Conservation (phyloP, 495 filamentous ascomycete species). For the Beverwykella pulmonaria region DNA sequence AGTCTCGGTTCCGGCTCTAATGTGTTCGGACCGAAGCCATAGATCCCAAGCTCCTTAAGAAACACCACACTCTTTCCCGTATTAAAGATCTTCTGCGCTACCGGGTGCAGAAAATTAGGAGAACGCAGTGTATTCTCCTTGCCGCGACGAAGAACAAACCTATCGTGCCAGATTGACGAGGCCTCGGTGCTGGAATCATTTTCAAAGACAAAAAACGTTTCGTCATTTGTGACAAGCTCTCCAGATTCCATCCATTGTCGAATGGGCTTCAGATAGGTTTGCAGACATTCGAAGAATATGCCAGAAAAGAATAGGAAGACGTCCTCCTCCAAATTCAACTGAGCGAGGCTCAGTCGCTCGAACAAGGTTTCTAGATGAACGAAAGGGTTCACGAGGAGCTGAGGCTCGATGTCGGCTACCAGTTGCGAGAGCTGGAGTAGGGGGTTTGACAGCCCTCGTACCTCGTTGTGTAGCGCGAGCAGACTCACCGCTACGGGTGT, state of each 20-base stretch:
- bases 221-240: constrained; percentile 62
- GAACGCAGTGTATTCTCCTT: constrained; percentile 59
- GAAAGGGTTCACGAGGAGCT: constrained; percentile 34
- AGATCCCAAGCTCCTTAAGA: constrained; percentile 62
- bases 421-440: constrained; percentile 58
- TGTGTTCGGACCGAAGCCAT: constrained; percentile 12
- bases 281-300: constrained; percentile 81
- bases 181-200: constrained; percentile 60
- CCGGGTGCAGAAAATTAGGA: constrained; percentile 72
- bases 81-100: constrained; percentile 72
- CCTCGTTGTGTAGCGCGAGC: constrained; percentile 62
- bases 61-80: constrained; percentile 88
- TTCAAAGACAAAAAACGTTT: constrained; percentile 73
- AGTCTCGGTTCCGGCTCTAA: constrained; percentile 48
- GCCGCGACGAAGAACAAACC: constrained; percentile 64
- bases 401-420: constrained; percentile 40
- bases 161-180: constrained; percentile 72
- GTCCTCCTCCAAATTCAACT: constrained; percentile 65
- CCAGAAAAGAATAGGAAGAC: constrained; percentile 63
- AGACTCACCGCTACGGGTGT: constrained; percentile 55
- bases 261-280: constrained; percentile 78
- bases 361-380: constrained; percentile 69
- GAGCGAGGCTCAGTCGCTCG: constrained; percentile 65
- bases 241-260: constrained; percentile 85
- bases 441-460: constrained; percentile 54